Base-by-base conservation (phyloP, 306 rosid species). In the Vicia villosa region DNA sequence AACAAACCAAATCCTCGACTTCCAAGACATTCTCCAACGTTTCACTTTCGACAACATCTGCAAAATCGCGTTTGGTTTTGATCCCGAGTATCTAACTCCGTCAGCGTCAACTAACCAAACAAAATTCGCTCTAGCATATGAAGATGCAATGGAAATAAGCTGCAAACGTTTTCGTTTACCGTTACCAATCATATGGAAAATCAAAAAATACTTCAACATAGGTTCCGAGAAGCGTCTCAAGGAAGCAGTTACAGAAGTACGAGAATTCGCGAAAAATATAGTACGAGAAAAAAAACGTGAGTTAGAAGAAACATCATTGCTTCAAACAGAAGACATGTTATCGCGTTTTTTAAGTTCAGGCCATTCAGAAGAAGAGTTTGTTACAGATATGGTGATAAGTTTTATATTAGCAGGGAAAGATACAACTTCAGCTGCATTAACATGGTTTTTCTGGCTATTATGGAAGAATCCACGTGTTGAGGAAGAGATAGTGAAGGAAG, bases 391-490 rank as follows among this genome's bases (percentile, higher is more conserved):
- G 5, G 83, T 91, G 3, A 91, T 91, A 64, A 91, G 97, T 69
- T 88, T 88, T 79, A 84, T 81, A 0, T 28, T 91, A 1, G 92
- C 92, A 0, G 96, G 97, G 0, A 72, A 80, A 30, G 97, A 91
- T 59, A 75, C 95, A 0, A 90, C 92, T 0, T 90, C 91, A 0
- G 83, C 86, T 0, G 91, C 94, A 2, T 75, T 86, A 6, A 87
- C 96, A 0, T 90, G 96, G 95, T 83, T 86, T 43, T 88, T 90
- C 70, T 90, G 90, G 95, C 73, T 91, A 0, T 10, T 91, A 0
- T 60, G 80, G 6, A 81, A 79, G 36, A 67, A 88, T 69, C 91
- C 88, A 1, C 34, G 46, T 0, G 87, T 79, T n/a, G 92, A 91
- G 66, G 16, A 68, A 1, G 79, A 73, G 58, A 63, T 91, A 12